Base-by-base conservation (phyloP, 23 red algal genomes). In the Gracilaria vermiculophylla region DNA sequence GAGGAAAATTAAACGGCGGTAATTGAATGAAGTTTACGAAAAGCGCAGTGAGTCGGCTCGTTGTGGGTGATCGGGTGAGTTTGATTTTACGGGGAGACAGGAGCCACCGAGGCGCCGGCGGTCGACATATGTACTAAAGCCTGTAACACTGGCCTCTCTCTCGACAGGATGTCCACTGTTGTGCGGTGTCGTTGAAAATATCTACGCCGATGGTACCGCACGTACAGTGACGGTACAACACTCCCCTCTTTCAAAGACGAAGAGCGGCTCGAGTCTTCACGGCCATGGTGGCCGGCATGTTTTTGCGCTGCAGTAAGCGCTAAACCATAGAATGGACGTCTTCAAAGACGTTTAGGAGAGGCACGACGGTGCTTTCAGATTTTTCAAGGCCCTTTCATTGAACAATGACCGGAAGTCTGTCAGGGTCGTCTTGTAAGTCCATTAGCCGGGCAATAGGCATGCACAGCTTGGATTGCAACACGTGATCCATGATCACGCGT, bases 311-410 rank as follows among this genome's bases (percentile, higher is more conserved):
- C 5, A 80, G 43, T 35, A 80, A 27, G 34, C 43, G 10, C 75
- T 80, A 8, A 43, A 80, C 47, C 51, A 80, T 54, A 3, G 14
- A 9, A 5, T 5, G 36, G 32, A 80, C 75, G 75, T 80, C 75
- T 57, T 80, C 75, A 15, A 43, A 57, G 6, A 80, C 33, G 24
- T 55, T 61, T 20, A 12, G 7, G 8, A 80, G 75, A 6, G 75
- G 75, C 75, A 57, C 75, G 20, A 52, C 32, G 23, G 40, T 54
- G 51, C n/a, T 19, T 23, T 80, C 75, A 23, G 44, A 52, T 3
- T 80, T 39, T 9, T 36, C 47, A 8, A 80, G 7, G 4, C 75
- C 75, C 21, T 57, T 52, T 23, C 43, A 80, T 61, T 27, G 44
- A 43, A 52, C 44, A 11, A 9, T 5, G 75, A 80, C 51, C 33